Percentiles rank a stretch among this genome's conserved stretches.
Evolutionary conservation across 1,139 yeast species (phyloP).

Genomic region (Suhomyces wounanorum): DNA sequence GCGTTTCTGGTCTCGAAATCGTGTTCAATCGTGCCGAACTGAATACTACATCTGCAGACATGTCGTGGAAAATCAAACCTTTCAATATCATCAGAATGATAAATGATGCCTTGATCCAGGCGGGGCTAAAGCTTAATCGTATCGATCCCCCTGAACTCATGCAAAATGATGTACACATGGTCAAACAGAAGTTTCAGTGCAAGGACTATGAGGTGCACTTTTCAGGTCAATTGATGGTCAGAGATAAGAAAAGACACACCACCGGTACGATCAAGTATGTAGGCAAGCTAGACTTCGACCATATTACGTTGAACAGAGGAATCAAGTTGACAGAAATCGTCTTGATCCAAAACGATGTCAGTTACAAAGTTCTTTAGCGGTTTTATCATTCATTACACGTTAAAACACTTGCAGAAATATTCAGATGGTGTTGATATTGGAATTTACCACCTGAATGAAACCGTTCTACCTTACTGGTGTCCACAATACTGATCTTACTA

Average conservation of each 20-base stretch:
- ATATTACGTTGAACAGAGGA: slow-evolving; percentile 35
- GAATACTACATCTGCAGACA: slow-evolving; percentile 4
- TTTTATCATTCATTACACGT: too few species aligned
- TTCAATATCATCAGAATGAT: slow-evolving; percentile 24
- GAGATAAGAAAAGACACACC: slow-evolving; percentile 20
- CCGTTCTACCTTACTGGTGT: too few species aligned
- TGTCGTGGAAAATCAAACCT: slow-evolving; percentile 32
- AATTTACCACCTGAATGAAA: background rate
- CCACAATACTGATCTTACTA: background rate
- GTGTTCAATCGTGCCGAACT: slow-evolving; percentile 16
- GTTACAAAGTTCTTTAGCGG: slow-evolving; percentile 5
- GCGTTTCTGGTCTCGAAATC: slow-evolving; percentile 34
- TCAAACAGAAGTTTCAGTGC: slow-evolving; percentile 19
- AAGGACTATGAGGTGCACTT: slow-evolving; percentile 28
- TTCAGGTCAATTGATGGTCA: slow-evolving; percentile 26
- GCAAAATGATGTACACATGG: slow-evolving; percentile 21
- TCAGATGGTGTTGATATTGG: too few species aligned
- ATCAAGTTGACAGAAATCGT: slow-evolving; percentile 22
- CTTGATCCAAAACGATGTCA: slow-evolving; percentile 4
- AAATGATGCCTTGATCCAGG: slow-evolving; percentile 24
- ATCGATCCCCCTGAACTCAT: slow-evolving; percentile 17
- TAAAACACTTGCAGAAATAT: too few species aligned
- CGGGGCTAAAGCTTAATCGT: slow-evolving; percentile 30
- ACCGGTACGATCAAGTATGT: slow-evolving; percentile 25
- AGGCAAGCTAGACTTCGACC: slow-evolving; percentile 39